Evolutionary conservation across 1,284 basidiomycete species (phyloP).

Genomic region (Fomes fomentarius): DNA sequence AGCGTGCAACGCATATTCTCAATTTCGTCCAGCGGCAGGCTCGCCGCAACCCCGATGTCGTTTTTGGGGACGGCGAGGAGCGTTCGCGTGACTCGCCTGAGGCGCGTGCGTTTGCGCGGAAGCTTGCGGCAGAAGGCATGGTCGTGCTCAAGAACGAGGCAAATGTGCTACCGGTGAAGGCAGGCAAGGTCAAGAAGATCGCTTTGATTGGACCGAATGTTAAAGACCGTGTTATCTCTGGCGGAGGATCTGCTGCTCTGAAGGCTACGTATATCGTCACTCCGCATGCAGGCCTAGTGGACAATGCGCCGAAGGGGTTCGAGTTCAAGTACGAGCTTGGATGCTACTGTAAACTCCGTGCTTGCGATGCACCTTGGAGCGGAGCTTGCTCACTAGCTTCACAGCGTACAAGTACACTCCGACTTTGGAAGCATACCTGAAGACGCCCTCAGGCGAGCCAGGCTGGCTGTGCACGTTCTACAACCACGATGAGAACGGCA

Average conservation of each 20-base stretch:
- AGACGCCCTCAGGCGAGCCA: constrained; percentile 49
- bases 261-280: constrained; percentile 50
- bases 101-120: constrained; percentile 55
- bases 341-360: constrained; percentile 53
- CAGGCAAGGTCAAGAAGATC: constrained; percentile 37
- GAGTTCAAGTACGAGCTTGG: constrained; percentile 57
- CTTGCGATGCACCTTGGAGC: neutral
- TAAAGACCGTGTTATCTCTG: constrained; percentile 49
- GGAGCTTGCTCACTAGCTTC: neutral
- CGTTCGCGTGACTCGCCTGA: constrained; percentile 60
- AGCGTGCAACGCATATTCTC: constrained; percentile 57
- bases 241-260: constrained; percentile 53
- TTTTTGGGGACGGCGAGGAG: constrained; percentile 68
- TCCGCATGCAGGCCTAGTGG: constrained; percentile 60
- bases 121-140: constrained; percentile 64
- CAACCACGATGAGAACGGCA: constrained; percentile 50
- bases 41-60: constrained; percentile 57
- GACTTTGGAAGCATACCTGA: constrained; percentile 58
- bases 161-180: constrained; percentile 45
- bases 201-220: constrained; percentile 51
- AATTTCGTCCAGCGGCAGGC: constrained; percentile 64
- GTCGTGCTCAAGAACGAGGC: constrained; percentile 74
- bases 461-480: constrained; percentile 70
- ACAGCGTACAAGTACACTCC: constrained; percentile 63
- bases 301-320: constrained; percentile 47